Evolutionary conservation across 2,329 filamentous ascomycete genomes (phyloP), one percentile per base, ranked within the genome.

Genomic region (Dactylellina haptotyla): DNA sequence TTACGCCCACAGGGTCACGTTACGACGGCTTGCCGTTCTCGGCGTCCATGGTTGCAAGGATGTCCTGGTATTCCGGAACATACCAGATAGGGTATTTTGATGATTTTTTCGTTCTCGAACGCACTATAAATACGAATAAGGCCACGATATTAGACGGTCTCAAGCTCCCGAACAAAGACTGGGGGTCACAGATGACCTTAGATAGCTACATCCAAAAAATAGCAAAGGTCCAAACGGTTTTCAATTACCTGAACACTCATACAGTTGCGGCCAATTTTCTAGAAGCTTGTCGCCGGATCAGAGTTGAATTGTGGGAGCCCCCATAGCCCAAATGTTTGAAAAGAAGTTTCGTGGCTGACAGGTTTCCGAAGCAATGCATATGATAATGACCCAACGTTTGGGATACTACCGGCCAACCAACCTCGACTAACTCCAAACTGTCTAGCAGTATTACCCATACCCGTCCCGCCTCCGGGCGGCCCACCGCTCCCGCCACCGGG

Each of bases 71-170:
- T 16, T 45, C 8, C 14, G 5, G 26, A 20, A 32, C 14, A 8
- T 28, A 6, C 39, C 4, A 28, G 9, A 34, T 45, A 12, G 61
- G 61, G 23, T 26, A 14, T 8, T 28, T 64, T 1, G 9, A 18
- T 3, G 61, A 64, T n/a, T 64, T 64, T 25, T 53, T 64, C 26
- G 26, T 46, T 20, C 30, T 64, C 10, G 61, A 64, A 48, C 2
- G 23, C n/a, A 34, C 37, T n/a, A 45, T 10, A 6, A 64, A 64
- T 28, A 64, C 25, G 26, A 54, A 16, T 39, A 64, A 64, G 20
- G 16, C 20, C 10, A 25, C 45, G 2, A 48, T 64, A 12, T 56
- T 64, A 10, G 26, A 18, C 14, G 61, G 48, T 25, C 12, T 4
- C 5, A 46, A 14, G 0, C 8, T 46, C 5, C 50, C 61, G 2